Evolutionary conservation across 202 grass and related monocot genomes (phyloP).

Genomic region (Setaria italica): DNA sequence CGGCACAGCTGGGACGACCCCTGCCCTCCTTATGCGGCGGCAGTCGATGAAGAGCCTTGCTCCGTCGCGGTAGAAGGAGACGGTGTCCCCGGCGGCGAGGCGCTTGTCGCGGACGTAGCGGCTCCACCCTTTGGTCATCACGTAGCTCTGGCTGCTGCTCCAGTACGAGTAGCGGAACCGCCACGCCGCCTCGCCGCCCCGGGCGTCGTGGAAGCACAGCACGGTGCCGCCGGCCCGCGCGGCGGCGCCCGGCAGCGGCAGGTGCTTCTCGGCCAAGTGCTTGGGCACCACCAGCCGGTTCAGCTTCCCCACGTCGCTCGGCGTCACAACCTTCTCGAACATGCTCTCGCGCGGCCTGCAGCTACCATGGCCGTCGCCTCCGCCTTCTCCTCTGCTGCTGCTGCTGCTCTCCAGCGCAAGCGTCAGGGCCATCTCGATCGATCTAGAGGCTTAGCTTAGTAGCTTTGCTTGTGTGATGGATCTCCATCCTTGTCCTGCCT

Average conservation of each 20-base stretch:
- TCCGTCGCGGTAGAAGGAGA: constrained; percentile 45
- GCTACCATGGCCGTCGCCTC: background rate
- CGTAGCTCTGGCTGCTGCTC: constrained; percentile 50
- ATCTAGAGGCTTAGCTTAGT: background rate
- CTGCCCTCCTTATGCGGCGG: background rate
- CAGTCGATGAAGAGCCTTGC: constrained; percentile 36
- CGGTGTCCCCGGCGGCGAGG: constrained; percentile 52
- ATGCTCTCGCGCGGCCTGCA: background rate
- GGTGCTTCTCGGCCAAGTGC: constrained; percentile 41
- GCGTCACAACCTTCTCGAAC: constrained; percentile 44
- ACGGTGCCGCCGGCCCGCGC: constrained; percentile 8
- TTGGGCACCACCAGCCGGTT: constrained; percentile 43
- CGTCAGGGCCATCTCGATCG: background rate
- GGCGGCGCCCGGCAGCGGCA: constrained; percentile 12
- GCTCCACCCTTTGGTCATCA: constrained; percentile 45
- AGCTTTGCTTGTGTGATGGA: background rate
- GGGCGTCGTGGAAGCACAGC: constrained; percentile 45
- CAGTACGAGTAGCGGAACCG: constrained; percentile 42
- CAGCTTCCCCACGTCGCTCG: constrained; percentile 47
- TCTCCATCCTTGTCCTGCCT: background rate
- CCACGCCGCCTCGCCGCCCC: background rate
- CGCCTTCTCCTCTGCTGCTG: background rate
- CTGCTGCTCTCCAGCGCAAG: background rate
- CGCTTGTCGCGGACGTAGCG: constrained; percentile 50
- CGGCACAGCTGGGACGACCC: background rate